Evolutionary conservation across 2,329 filamentous ascomycete genomes (phyloP).

Genomic region (Curvularia eragrostidis): DNA sequence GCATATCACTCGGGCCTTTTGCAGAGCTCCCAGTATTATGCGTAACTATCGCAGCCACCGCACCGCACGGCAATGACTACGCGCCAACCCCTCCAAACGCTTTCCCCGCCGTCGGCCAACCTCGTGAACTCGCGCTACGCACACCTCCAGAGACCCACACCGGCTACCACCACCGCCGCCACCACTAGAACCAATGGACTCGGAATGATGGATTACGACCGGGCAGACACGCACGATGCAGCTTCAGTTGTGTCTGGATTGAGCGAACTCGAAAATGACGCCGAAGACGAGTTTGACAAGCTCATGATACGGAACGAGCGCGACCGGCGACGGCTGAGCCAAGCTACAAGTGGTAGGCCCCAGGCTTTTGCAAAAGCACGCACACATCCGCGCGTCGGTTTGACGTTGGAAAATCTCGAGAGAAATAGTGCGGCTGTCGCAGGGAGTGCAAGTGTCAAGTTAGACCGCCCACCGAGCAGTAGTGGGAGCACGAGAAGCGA

Average conservation of each 20-base stretch:
- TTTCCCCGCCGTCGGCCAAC: constrained; percentile 42
- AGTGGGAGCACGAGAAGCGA: constrained; percentile 48
- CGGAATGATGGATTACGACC: constrained; percentile 29
- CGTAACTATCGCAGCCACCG: constrained; percentile 5
- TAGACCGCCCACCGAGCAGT: constrained; percentile 46
- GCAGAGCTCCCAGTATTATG: constrained; percentile 25
- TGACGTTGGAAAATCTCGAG: constrained; percentile 54
- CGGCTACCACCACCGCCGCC: constrained; percentile 11
- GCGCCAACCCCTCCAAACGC: constrained; percentile 43
- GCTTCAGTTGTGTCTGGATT: constrained; percentile 43
- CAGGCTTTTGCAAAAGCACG: constrained; percentile 55
- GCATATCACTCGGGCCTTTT: background rate
- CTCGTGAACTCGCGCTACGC: constrained; percentile 32
- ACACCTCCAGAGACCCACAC: constrained; percentile 24
- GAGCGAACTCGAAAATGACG: constrained; percentile 51
- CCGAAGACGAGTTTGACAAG: constrained; percentile 55
- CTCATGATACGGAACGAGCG: constrained; percentile 54
- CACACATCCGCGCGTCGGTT: constrained; percentile 48
- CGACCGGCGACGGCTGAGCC: constrained; percentile 51
- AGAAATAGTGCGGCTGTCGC: constrained; percentile 38
- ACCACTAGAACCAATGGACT: constrained; percentile 27
- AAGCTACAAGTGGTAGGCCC: constrained; percentile 41
- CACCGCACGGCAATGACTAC: constrained; percentile 39
- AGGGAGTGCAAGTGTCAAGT: constrained; percentile 25
- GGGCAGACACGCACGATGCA: constrained; percentile 32